phyloP scores from a whole-genome alignment of 495 filamentous ascomycete species.

The Neurospora africana region DNA sequence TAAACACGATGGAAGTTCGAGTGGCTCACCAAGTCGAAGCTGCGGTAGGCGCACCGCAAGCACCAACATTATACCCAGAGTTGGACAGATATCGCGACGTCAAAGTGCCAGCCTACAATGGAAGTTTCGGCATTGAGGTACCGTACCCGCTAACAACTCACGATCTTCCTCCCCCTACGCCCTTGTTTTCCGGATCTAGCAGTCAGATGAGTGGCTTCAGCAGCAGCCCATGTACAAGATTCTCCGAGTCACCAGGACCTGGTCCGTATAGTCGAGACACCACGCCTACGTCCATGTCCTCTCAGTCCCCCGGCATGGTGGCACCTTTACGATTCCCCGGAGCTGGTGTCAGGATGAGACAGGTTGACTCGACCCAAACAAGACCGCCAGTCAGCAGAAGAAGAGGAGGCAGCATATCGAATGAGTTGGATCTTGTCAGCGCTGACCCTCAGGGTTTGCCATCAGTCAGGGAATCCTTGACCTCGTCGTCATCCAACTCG shows the following conservation, averaged over 20 bases:
- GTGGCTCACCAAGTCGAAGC: slow-evolving; percentile 25
- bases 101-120: slow-evolving; percentile 12
- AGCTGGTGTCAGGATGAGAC: slow-evolving; percentile 42
- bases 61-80: slow-evolving; percentile 38
- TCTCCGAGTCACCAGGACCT: slow-evolving; percentile 81
- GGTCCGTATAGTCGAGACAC: slow-evolving; percentile 76
- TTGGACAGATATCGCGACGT: slow-evolving; percentile 42
- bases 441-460: slow-evolving; percentile 48
- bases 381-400: slow-evolving; percentile 58
- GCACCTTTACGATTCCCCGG: slow-evolving; percentile 45
- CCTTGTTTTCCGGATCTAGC: slow-evolving; percentile 45
- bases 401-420: slow-evolving; percentile 42
- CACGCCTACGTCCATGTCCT: slow-evolving; percentile 91
- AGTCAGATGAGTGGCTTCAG: slow-evolving; percentile 49
- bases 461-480: slow-evolving; percentile 52
- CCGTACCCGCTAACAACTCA: slow-evolving; percentile 42
- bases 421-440: slow-evolving; percentile 38
- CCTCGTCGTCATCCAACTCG: slow-evolving; percentile 49
- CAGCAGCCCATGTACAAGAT: slow-evolving; percentile 85
- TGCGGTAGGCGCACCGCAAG: slow-evolving; percentile 20
- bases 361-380: slow-evolving; percentile 47
- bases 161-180: slow-evolving; percentile 56
- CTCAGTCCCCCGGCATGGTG: slow-evolving; percentile 79
- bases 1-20: slow-evolving; percentile 29
- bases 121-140: slow-evolving; percentile 24